Conservation (phyloP, 495 filamentous ascomycete genomes). For the Neurospora sp. region DNA sequence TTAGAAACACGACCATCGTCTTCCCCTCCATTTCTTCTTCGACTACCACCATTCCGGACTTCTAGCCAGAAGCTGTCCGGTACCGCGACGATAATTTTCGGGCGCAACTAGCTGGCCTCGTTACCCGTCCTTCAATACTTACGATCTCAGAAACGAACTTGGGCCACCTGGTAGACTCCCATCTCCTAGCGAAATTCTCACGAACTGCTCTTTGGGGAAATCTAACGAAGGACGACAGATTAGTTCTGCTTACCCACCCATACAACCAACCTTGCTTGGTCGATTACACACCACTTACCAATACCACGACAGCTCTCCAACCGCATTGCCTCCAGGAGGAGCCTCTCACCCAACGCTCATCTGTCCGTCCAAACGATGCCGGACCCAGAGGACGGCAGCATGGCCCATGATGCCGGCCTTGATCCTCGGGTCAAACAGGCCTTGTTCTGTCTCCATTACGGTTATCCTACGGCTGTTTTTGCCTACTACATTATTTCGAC, state of each 20-base stretch:
- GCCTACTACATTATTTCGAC: constrained; percentile 44
- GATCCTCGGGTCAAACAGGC: constrained; percentile 5
- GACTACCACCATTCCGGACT: background rate
- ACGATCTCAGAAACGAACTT: background rate
- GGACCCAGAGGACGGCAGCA: constrained; percentile 8
- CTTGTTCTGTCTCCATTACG: constrained; percentile 39
- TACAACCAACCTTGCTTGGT: background rate
- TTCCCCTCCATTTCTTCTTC: background rate
- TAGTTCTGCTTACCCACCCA: background rate
- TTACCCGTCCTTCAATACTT: background rate
- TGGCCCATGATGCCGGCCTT: constrained; percentile 1
- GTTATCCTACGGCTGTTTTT: constrained; percentile 44
- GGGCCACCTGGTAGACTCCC: background rate
- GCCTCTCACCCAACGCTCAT: background rate
- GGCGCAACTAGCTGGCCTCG: background rate
- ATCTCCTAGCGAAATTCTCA: background rate
- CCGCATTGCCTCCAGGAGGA: background rate
- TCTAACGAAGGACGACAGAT: background rate
- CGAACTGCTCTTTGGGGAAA: background rate
- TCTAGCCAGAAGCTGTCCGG: background rate
- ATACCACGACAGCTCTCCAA: background rate
- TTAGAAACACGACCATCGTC: background rate
- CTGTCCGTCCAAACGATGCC: constrained; percentile 8
- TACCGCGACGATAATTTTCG: background rate
- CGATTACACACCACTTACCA: background rate